A percentile compares a stretch with the other conserved stretches of the same genome.
Evolutionary conservation across 371 early-diverging fungal genomes (phyloP).

Genomic region (Lichtheimia corymbifera): DNA sequence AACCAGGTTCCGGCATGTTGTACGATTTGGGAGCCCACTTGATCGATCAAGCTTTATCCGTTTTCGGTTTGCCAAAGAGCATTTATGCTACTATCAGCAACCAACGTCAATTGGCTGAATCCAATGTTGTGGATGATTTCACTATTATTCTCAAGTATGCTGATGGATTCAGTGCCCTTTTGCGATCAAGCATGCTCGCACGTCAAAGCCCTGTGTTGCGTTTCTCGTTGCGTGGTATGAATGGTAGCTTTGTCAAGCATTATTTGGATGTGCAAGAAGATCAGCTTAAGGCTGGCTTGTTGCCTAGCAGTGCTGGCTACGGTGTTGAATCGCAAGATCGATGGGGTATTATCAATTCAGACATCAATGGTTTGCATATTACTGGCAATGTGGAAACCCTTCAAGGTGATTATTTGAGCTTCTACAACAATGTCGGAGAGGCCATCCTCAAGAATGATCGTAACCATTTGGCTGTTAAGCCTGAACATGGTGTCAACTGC

Average conservation of each 20-base stretch:
- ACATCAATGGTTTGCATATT: constrained; percentile 52
- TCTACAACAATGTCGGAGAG: constrained; percentile 67
- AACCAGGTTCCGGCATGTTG: constrained; percentile 71
- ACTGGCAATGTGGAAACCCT: constrained; percentile 61
- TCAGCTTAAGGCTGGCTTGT: constrained; percentile 65
- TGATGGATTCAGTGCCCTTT: constrained; percentile 55
- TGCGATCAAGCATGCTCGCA: constrained; percentile 74
- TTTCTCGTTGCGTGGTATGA: constrained; percentile 70
- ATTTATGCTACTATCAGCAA: constrained; percentile 65
- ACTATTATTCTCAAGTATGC: constrained; percentile 66
- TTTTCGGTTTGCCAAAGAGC: constrained; percentile 72
- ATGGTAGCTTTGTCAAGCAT: constrained; percentile 68
- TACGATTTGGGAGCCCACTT: constrained; percentile 80
- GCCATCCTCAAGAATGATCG: constrained; percentile 54
- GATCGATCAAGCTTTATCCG: constrained; percentile 72
- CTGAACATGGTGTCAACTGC: constrained; percentile 68
- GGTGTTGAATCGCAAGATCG: constrained; percentile 53
- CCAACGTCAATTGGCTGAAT: constrained; percentile 64
- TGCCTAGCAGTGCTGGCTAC: constrained; percentile 50
- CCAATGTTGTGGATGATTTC: constrained; percentile 64
- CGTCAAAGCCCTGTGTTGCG: constrained; percentile 65
- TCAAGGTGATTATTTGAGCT: constrained; percentile 60
- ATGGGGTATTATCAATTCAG: constrained; percentile 61
- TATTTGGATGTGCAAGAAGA: constrained; percentile 77
- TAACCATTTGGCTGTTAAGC: constrained; percentile 55